phyloP scores from a whole-genome alignment of 805 yeast genomes.

The Starmera caribaea region DNA sequence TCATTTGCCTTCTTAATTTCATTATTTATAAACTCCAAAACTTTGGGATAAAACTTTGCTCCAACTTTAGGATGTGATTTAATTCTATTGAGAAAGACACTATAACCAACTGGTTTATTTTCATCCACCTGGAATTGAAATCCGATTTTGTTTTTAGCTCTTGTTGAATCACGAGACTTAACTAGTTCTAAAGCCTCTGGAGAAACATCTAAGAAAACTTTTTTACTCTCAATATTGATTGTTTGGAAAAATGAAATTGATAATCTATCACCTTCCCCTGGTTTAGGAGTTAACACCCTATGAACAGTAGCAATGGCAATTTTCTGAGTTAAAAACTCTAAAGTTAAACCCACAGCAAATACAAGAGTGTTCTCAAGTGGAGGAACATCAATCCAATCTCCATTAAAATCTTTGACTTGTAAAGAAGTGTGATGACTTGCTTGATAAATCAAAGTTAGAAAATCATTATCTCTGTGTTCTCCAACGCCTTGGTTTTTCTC shows the following conservation, averaged over 20 bases:
- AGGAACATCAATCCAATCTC: constrained; percentile 38
- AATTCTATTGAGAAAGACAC: constrained; percentile 36
- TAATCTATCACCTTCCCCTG: constrained; percentile 23
- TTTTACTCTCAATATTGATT: constrained; percentile 24
- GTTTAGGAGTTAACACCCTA: constrained; percentile 24
- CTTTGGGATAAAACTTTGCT: constrained; percentile 33
- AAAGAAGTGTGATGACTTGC: constrained; percentile 37
- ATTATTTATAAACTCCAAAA: constrained; percentile 24
- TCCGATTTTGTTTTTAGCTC: constrained; percentile 15
- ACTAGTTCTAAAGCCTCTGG: constrained; percentile 10
- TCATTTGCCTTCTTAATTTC: constrained; percentile 3
- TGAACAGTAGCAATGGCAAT: constrained; percentile 42
- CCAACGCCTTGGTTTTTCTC: constrained; percentile 27
- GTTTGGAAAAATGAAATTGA: constrained; percentile 41
- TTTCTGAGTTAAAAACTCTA: constrained; percentile 38
- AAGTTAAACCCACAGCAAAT: constrained; percentile 39
- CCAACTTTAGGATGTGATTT: constrained; percentile 43
- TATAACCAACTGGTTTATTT: constrained; percentile 33
- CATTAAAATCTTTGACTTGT: constrained; percentile 37
- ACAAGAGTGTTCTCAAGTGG: constrained; percentile 30
- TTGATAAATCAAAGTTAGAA: constrained; percentile 51
- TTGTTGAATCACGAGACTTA: constrained; percentile 8
- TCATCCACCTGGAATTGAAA: constrained; percentile 18
- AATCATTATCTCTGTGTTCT: constrained; percentile 56
- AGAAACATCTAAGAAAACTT: constrained; percentile 9